A percentile compares a stretch with the other conserved stretches of the same genome.
These are phyloP conservation scores for Rhizoclosmatium sp. DNA, from an alignment of 192 early-diverging fungal species.

Conservation along the genomic window DNA sequence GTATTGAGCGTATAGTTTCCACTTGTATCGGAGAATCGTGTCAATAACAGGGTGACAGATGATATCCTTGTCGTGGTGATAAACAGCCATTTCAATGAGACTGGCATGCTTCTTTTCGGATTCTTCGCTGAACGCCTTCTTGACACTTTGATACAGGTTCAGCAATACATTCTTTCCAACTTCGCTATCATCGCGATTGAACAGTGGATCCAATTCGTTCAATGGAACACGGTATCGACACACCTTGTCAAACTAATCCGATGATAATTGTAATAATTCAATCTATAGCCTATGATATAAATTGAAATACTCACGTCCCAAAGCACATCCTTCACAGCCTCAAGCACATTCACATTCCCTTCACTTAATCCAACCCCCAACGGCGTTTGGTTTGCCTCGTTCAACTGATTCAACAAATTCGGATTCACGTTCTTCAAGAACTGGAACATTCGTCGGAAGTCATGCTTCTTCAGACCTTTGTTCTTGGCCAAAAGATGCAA, in stretches of 20 bases:
- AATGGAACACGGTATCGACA: slow-evolving; percentile 3
- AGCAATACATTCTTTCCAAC: neutral
- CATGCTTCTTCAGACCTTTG: slow-evolving; percentile 13
- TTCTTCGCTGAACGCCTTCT: no score
- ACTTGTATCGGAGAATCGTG: slow-evolving; percentile 35
- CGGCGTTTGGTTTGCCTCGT: slow-evolving; percentile 6
- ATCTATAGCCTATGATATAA: neutral
- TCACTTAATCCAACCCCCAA: slow-evolving; percentile 10
- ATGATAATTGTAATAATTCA: no score
- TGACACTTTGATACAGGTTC: no score
- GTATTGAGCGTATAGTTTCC: slow-evolving; percentile 33
- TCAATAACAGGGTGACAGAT: slow-evolving; percentile 37
- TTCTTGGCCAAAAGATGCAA: slow-evolving; percentile 39
- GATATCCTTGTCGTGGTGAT: slow-evolving; percentile 25
- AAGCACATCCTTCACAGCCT: slow-evolving; percentile 13
- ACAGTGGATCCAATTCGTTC: slow-evolving; percentile 8
- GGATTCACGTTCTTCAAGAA: neutral
- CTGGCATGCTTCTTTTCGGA: neutral
- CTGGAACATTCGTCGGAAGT: neutral
- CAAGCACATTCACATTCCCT: slow-evolving; percentile 16
- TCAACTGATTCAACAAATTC: neutral
- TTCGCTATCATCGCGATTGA: neutral
- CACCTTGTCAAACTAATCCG: neutral
- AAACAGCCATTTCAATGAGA: slow-evolving; percentile 20
- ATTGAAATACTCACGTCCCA: slow-evolving; percentile 21